Percentiles rank a stretch among this genome's conserved stretches.
Evolutionary conservation across 2,329 filamentous ascomycete species (phyloP).

Genomic region (Cladophialophora psammophila): DNA sequence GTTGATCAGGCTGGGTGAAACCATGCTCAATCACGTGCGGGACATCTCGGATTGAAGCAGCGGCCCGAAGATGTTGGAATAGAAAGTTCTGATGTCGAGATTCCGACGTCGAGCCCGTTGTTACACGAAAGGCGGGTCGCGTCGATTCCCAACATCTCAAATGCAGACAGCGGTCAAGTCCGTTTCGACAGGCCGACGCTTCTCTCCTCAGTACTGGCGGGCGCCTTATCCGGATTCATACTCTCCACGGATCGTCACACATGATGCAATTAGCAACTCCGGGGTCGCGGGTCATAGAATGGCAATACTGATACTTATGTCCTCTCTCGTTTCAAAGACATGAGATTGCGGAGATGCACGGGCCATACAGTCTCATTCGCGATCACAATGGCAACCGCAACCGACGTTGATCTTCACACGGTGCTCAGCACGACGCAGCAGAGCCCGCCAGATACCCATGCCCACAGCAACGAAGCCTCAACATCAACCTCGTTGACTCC

Average conservation of each 20-base stretch:
- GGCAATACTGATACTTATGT: background rate
- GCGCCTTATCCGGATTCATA: background rate
- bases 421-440: background rate
- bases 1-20: too few relatives aligned
- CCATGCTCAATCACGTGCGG: too few relatives aligned
- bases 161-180: background rate
- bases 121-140: background rate
- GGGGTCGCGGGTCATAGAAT: background rate
- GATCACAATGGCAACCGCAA: background rate
- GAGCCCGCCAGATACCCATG: background rate
- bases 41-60: too few relatives aligned
- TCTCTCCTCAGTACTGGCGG: background rate
- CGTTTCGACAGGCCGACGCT: background rate
- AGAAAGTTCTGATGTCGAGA: too few relatives aligned
- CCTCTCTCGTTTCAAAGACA: background rate
- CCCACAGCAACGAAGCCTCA: background rate
- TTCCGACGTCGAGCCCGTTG: background rate
- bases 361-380: background rate
- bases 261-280: background rate
- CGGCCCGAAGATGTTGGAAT: too few relatives aligned
- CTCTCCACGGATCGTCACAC: background rate
- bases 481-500: background rate
- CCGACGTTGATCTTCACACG: slow-evolving; percentile 13
- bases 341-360: background rate
- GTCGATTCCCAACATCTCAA: background rate